phyloP scores from a whole-genome alignment of 805 yeast species.

The Pichia occidentalis region DNA sequence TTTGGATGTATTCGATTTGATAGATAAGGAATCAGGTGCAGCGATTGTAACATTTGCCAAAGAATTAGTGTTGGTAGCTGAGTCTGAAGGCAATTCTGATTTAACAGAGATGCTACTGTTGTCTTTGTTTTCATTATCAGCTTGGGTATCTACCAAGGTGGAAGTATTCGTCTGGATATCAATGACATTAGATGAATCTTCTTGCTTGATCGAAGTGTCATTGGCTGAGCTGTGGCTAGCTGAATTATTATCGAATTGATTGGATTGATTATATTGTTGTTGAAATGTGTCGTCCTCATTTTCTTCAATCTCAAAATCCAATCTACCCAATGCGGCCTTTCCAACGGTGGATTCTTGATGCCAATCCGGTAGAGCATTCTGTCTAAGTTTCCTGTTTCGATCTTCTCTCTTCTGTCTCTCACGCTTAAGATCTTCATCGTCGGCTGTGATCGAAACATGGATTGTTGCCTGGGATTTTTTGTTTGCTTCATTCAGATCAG shows the following conservation, averaged over 20 bases:
- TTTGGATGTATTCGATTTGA: not conserved
- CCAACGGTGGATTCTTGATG: conserved; percentile 90
- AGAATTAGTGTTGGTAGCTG: not conserved
- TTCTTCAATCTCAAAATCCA: conserved; percentile 48
- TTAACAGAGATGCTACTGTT: too few species aligned
- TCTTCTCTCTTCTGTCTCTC: conserved; percentile 61
- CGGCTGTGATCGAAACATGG: conserved; percentile 83
- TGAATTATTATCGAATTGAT: too few species aligned
- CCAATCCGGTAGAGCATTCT: conserved; percentile 97
- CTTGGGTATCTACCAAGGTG: too few species aligned
- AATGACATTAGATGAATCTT: not conserved
- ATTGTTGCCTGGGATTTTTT: conserved; percentile 70
- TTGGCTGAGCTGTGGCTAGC: too few species aligned
- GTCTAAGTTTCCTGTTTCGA: conserved; percentile 67
- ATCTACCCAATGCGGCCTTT: conserved; percentile 46
- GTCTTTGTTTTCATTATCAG: too few species aligned
- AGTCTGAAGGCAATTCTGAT: not conserved
- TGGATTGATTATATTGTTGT: not conserved
- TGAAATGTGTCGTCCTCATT: conserved; percentile 16
- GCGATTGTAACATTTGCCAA: too few species aligned
- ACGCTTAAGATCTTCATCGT: conserved; percentile 63
- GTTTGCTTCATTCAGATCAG: conserved; percentile 27
- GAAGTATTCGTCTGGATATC: not conserved
- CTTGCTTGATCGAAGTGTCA: too few species aligned
- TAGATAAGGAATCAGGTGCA: too few species aligned